phyloP scores from a whole-genome alignment of 2,329 filamentous ascomycete species.

The Pyricularia grisea region DNA sequence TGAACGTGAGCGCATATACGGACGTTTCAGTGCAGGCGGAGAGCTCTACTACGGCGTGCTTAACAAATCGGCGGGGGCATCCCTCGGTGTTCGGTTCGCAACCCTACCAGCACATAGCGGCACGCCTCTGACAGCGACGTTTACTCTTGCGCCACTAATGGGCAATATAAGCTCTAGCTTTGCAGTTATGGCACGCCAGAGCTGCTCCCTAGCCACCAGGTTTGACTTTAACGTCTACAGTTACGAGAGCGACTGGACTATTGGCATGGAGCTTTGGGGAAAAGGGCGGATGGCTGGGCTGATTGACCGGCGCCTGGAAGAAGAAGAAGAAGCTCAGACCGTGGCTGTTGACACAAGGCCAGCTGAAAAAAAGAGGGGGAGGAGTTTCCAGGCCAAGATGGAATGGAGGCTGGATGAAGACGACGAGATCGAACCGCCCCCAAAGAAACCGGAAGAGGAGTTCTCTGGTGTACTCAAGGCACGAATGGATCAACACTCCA shows the following conservation, averaged over 20 bases:
- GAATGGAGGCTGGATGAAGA: constrained; percentile 35
- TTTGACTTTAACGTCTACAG: constrained; percentile 98
- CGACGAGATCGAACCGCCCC: constrained; percentile 10
- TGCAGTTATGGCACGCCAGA: constrained; percentile 74
- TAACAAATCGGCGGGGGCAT: constrained; percentile 90
- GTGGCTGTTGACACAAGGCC: constrained; percentile 2
- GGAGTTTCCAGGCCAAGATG: constrained; percentile 39
- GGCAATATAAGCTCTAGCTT: constrained; percentile 88
- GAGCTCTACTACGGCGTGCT: constrained; percentile 93
- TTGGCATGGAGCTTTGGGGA: constrained; percentile 91
- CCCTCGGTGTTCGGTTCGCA: constrained; percentile 79
- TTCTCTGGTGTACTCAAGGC: constrained; percentile 85
- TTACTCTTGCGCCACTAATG: constrained; percentile 91
- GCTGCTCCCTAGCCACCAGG: constrained; percentile 76
- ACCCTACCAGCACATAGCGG: constrained; percentile 73
- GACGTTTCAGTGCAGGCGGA: constrained; percentile 80
- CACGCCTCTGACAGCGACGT: constrained; percentile 85
- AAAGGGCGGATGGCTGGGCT: constrained; percentile 37
- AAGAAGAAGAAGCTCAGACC: neutral
- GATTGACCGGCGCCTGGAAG: constrained; percentile 20
- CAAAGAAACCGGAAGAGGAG: constrained; percentile 27
- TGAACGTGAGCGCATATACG: constrained; percentile 57
- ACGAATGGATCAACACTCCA: constrained; percentile 78
- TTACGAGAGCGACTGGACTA: constrained; percentile 88
- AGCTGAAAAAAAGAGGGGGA: constrained; percentile 17